A percentile compares a stretch with the other conserved stretches of the same genome.
Evolutionary conservation across 768 basidiomycete genomes (phyloP).

Genomic region (Suillus plorans): DNA sequence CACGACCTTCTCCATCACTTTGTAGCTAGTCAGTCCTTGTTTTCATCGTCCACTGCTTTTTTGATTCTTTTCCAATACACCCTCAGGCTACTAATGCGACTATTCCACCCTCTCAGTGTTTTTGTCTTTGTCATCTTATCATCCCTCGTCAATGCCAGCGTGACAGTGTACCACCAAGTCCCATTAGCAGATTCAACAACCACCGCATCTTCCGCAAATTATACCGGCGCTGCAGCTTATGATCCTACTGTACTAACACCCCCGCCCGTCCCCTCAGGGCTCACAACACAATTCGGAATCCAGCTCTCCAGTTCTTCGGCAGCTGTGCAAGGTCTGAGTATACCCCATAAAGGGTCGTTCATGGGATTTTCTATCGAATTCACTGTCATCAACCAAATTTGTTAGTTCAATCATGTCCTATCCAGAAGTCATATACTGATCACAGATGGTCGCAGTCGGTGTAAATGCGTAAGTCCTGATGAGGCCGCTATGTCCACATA

Average conservation of each 20-base stretch:
- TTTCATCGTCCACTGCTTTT: neutral
- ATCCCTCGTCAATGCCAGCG: slow-evolving; percentile 14
- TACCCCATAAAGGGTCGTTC: slow-evolving; percentile 40
- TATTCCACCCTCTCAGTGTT: neutral
- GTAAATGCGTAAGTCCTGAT: slow-evolving; percentile 12
- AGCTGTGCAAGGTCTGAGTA: slow-evolving; percentile 16
- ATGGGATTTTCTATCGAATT: slow-evolving; percentile 65
- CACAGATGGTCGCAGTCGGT: slow-evolving; percentile 8
- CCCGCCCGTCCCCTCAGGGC: slow-evolving; percentile 26
- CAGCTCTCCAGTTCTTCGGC: slow-evolving; percentile 21
- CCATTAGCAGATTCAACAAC: slow-evolving; percentile 19
- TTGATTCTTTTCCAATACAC: neutral
- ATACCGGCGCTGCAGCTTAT: slow-evolving; percentile 33
- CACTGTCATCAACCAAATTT: slow-evolving; percentile 54
- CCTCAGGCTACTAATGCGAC: neutral
- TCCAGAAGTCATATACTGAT: neutral
- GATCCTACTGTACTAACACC: slow-evolving; percentile 30
- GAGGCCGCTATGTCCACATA: neutral
- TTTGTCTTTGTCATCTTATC: neutral
- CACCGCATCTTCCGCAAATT: slow-evolving; percentile 21
- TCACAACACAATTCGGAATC: slow-evolving; percentile 22
- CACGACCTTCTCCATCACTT: neutral
- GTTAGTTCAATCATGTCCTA: slow-evolving; percentile 28
- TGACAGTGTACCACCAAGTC: slow-evolving; percentile 31
- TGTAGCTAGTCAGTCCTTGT: neutral